phyloP scores from a whole-genome alignment of 371 early-diverging fungal genomes.

The Mucor indicus region DNA sequence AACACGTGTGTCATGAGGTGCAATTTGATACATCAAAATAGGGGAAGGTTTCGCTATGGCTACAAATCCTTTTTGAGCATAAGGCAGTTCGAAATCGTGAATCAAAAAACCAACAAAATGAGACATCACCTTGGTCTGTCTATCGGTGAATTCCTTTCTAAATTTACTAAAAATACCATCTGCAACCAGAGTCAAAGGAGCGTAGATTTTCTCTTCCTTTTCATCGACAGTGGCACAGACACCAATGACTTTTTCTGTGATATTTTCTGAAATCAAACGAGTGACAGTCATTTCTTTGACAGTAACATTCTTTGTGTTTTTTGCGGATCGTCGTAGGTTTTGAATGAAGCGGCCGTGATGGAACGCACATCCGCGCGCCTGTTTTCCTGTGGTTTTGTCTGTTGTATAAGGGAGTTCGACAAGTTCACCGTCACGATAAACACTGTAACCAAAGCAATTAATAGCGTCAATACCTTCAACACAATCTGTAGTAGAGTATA shows the following conservation, averaged over 20 bases:
- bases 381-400: constrained; percentile 38
- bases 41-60: constrained; percentile 83
- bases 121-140: constrained; percentile 55
- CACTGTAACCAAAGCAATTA: constrained; percentile 76
- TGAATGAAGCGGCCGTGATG: constrained; percentile 90
- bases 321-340: constrained; percentile 71
- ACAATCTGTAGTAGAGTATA: too few species aligned
- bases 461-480: constrained; percentile 82
- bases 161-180: constrained; percentile 96
- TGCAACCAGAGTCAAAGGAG: constrained; percentile 78
- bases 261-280: constrained; percentile 47
- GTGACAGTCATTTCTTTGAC: constrained; percentile 73
- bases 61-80: constrained; percentile 88
- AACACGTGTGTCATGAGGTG: constrained; percentile 84
- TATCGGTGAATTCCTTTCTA: constrained; percentile 67
- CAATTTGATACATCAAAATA: constrained; percentile 91
- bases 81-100: constrained; percentile 72
- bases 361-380: constrained; percentile 65
- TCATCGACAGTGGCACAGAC: constrained; percentile 31
- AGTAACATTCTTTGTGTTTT: constrained; percentile 52
- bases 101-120: constrained; percentile 82
- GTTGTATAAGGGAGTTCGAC: constrained; percentile 58
- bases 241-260: constrained; percentile 48
- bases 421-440: constrained; percentile 52
- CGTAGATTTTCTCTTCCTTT: constrained; percentile 38